Conservation (phyloP, 768 basidiomycete genomes). For the Filobasidium floriforme region DNA sequence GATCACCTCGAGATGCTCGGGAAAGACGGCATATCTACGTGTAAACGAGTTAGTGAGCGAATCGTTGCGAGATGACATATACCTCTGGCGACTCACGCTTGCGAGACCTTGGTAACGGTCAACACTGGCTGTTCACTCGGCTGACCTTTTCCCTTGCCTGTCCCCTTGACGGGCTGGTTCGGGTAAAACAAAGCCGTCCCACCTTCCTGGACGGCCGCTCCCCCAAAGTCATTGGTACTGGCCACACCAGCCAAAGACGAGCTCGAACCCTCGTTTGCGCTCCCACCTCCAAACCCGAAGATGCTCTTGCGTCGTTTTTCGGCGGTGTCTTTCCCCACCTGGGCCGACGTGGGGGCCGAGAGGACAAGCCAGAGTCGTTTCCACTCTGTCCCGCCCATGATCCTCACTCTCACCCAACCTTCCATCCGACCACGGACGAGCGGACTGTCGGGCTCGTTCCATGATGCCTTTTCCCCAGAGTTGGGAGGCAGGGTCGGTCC, state of each 20-base stretch:
- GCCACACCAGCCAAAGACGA: conserved; percentile 15
- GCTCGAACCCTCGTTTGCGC: conserved; percentile 24
- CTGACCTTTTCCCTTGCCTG: conserved; percentile 52
- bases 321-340: conserved; percentile 23
- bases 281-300: conserved; percentile 36
- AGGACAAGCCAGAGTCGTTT: conserved; percentile 81
- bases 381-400: conserved; percentile 98
- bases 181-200: conserved; percentile 20
- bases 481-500: conserved; percentile 33
- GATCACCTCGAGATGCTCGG: conserved; percentile 88
- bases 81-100: conserved; percentile 54
- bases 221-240: conserved; percentile 11
- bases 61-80: neutral
- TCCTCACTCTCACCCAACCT: conserved; percentile 80
- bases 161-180: conserved; percentile 52
- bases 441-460: conserved; percentile 56
- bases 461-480: conserved; percentile 30
- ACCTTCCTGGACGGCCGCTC: conserved; percentile 6
- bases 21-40: conserved; percentile 69
- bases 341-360: neutral
- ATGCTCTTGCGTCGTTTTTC: conserved; percentile 58
- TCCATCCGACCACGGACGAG: conserved; percentile 69
- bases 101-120: conserved; percentile 62
- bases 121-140: conserved; percentile 51
- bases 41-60: neutral